A percentile compares a stretch with the other conserved stretches of the same genome.
These are phyloP conservation scores for Rhexocercosporidium sp. DNA, from an alignment of 2,329 filamentous ascomycete genomes.

Conservation along the genomic window DNA sequence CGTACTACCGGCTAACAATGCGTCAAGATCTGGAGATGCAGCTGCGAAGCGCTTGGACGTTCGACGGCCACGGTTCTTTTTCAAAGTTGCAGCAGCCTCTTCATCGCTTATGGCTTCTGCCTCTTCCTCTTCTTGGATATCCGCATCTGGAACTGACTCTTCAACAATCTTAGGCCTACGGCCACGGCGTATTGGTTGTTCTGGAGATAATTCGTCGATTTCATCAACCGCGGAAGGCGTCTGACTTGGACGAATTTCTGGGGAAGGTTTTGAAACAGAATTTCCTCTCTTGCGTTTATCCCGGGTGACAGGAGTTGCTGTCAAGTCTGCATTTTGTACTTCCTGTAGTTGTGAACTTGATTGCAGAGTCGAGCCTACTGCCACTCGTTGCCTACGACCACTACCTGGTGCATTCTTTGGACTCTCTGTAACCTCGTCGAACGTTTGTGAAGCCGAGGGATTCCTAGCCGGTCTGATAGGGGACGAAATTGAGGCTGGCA, in stretches of 20 bases:
- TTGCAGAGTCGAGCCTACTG: conserved; percentile 37
- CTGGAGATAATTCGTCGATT: conserved; percentile 43
- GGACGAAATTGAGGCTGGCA: not conserved
- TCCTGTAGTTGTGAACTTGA: conserved; percentile 28
- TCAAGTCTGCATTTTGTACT: conserved; percentile 19
- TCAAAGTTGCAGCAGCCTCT: conserved; percentile 43
- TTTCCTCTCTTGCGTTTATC: conserved; percentile 35
- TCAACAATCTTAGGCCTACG: conserved; percentile 8
- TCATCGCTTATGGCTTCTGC: conserved; percentile 43
- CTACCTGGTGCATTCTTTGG: conserved; percentile 61
- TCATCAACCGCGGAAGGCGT: conserved; percentile 23
- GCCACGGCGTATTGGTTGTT: conserved; percentile 31
- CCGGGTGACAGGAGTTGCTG: conserved; percentile 25
- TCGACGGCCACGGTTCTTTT: conserved; percentile 47
- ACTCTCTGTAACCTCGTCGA: conserved; percentile 58
- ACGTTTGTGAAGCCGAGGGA: conserved; percentile 18
- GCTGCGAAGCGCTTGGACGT: conserved; percentile 29
- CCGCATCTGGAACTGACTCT: conserved; percentile 40
- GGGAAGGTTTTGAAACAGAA: not conserved
- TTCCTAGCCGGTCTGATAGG: conserved; percentile 6
- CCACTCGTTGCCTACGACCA: conserved; percentile 55
- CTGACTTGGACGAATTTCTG: not conserved
- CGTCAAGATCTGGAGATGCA: conserved; percentile 47
- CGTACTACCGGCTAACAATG: conserved; percentile 44
- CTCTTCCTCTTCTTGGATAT: conserved; percentile 41